phyloP scores from a whole-genome alignment of 23 red algal genomes.

The Gracilaria caudata region DNA sequence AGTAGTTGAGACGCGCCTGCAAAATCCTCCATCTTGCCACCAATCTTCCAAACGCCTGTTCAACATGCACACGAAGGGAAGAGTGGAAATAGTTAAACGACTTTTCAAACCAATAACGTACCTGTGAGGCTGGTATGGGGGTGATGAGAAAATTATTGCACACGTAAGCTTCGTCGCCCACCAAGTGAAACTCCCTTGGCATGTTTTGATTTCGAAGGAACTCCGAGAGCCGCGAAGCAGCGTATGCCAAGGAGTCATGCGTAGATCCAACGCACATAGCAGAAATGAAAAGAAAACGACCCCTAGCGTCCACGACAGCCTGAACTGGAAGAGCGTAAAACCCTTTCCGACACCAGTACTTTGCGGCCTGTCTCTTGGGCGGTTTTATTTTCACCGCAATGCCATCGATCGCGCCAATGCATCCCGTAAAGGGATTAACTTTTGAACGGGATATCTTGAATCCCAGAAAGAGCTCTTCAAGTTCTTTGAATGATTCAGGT shows the following conservation, averaged over 20 bases:
- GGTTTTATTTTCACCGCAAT: neutral
- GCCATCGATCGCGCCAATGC: neutral
- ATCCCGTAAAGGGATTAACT: neutral
- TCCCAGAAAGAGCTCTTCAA: neutral
- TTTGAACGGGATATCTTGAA: neutral
- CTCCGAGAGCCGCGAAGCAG: neutral
- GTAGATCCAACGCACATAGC: constrained; percentile 6
- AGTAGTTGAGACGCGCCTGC: neutral
- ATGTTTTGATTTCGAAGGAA: neutral
- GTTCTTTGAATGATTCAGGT: neutral
- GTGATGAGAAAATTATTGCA: constrained; percentile 2
- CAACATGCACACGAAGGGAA: neutral
- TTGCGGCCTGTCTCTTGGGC: neutral
- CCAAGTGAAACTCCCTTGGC: neutral
- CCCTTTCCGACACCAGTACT: neutral
- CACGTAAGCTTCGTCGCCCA: constrained; percentile 11
- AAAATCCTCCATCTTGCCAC: constrained; percentile 1
- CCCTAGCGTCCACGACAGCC: neutral
- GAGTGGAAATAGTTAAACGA: constrained; percentile 26
- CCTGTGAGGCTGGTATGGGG: neutral
- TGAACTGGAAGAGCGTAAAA: neutral
- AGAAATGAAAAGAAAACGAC: constrained; percentile 9
- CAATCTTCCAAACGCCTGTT: constrained; percentile 15
- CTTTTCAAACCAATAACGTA: neutral
- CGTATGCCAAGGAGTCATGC: constrained; percentile 13